Evolutionary conservation across 768 basidiomycete species (phyloP).

Genomic region (Serendipita indica): DNA sequence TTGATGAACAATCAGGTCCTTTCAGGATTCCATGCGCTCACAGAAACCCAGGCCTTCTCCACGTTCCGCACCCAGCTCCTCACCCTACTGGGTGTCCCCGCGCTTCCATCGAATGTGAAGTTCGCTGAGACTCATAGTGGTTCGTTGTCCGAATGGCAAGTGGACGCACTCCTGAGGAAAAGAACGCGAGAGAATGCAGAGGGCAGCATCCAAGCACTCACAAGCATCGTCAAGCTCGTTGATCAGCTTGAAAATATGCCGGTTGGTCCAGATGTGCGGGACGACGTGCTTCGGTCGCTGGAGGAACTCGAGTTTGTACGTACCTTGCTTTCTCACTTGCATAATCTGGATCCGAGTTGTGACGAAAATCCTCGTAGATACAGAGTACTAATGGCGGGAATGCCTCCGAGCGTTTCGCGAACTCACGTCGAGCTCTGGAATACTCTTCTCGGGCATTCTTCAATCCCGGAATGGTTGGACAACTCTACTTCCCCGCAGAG

Average conservation of each 20-base stretch:
- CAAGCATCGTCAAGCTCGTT: slow-evolving; percentile 72
- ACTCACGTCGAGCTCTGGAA: slow-evolving; percentile 28
- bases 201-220: slow-evolving; percentile 56
- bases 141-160: slow-evolving; percentile 54
- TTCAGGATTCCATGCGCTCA: slow-evolving; percentile 26
- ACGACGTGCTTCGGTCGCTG: slow-evolving; percentile 56
- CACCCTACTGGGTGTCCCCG: slow-evolving; percentile 66
- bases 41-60: slow-evolving; percentile 38
- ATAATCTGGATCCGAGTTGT: not conserved
- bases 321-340: slow-evolving; percentile 7
- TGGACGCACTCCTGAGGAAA: slow-evolving; percentile 59
- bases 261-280: slow-evolving; percentile 59
- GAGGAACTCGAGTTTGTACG: slow-evolving; percentile 57
- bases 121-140: slow-evolving; percentile 15
- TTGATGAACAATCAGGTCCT: slow-evolving; percentile 41
- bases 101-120: slow-evolving; percentile 35
- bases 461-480: slow-evolving; percentile 88
- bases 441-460: slow-evolving; percentile 74
- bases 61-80: slow-evolving; percentile 60
- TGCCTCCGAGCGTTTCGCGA: not conserved
- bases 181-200: slow-evolving; percentile 55
- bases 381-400: not conserved
- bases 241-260: slow-evolving; percentile 86
- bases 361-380: no score
- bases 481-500: slow-evolving; percentile 94